A percentile compares a stretch with the other conserved stretches of the same genome.
Evolutionary conservation across 1,139 yeast genomes (phyloP).

Genomic region (Protomyces macrosporus): DNA sequence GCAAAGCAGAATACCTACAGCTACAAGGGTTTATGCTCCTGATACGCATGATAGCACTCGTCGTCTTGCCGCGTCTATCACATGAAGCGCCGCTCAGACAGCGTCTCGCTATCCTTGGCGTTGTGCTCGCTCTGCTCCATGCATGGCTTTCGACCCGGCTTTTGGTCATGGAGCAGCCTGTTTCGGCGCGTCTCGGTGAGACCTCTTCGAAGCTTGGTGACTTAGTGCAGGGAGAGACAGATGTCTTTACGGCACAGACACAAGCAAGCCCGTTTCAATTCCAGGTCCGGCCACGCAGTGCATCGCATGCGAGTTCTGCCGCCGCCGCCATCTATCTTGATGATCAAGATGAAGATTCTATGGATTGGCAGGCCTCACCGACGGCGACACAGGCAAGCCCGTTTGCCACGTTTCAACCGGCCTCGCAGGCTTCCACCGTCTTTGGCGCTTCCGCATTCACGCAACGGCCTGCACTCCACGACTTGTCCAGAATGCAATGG

Average conservation of each 20-base stretch:
- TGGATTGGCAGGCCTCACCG: conserved; percentile 26
- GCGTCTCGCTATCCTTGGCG: not conserved
- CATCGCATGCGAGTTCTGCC: not conserved
- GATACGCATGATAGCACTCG: not conserved
- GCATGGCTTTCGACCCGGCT: not conserved
- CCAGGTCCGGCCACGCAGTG: not conserved
- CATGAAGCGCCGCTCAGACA: not conserved
- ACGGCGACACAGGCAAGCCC: not conserved
- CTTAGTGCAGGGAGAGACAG: not conserved
- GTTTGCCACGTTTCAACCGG: not conserved
- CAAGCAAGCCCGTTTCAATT: not conserved
- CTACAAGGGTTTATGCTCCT: not conserved
- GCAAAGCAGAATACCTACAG: conserved; percentile 7
- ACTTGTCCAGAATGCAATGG: conserved; percentile 3
- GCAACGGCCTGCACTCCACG: not conserved
- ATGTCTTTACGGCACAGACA: not conserved
- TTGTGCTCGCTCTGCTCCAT: not conserved
- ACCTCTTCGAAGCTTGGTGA: not conserved
- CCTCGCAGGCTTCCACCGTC: not conserved
- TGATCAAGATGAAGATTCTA: conserved; percentile 4
- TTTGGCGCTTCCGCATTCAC: conserved; percentile 9
- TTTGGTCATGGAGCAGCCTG: not conserved
- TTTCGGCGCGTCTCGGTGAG: not conserved
- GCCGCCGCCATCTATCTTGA: not conserved
- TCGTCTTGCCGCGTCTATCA: not conserved